Conservation (phyloP, 228 moss, liverwort and hornwort species). For the Sphagnum magellanicum region DNA sequence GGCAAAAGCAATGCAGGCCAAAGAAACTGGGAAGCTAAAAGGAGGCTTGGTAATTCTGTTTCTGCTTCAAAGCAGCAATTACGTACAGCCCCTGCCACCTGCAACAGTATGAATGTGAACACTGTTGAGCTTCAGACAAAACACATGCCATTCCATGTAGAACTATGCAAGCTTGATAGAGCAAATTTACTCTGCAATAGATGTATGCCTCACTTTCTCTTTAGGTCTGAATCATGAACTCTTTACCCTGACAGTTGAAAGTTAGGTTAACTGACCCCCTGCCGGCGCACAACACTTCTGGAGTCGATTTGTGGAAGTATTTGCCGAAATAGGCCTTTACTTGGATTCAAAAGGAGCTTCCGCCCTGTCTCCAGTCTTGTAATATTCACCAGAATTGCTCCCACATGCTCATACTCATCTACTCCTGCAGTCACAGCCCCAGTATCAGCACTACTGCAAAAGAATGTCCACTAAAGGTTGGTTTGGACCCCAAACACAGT, state of each 20-base stretch:
- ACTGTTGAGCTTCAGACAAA: neutral
- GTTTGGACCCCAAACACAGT: neutral
- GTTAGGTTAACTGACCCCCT: constrained; percentile 29
- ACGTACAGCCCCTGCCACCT: constrained; percentile 79
- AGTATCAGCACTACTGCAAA: neutral
- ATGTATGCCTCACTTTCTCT: too few relatives aligned
- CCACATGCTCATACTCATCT: constrained; percentile 81
- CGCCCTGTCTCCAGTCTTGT: constrained; percentile 66
- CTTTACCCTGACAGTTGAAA: too few relatives aligned
- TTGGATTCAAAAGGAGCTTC: constrained; percentile 60
- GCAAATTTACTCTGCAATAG: too few relatives aligned
- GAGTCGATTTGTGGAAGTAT: constrained; percentile 94
- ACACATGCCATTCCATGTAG: neutral
- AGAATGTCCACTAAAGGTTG: neutral
- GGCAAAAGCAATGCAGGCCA: constrained; percentile 92
- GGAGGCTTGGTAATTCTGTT: constrained; percentile 61
- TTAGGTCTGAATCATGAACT: too few relatives aligned
- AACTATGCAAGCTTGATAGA: too few relatives aligned
- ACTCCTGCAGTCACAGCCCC: constrained; percentile 11
- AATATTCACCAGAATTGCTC: constrained; percentile 76
- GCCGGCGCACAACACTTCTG: constrained; percentile 69
- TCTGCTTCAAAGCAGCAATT: constrained; percentile 97
- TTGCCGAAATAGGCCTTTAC: constrained; percentile 53
- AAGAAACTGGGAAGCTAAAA: constrained; percentile 45
- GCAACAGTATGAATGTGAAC: neutral